Evolutionary conservation across 805 yeast genomes (phyloP).

Genomic region (Wickerhamiella shivajii): DNA sequence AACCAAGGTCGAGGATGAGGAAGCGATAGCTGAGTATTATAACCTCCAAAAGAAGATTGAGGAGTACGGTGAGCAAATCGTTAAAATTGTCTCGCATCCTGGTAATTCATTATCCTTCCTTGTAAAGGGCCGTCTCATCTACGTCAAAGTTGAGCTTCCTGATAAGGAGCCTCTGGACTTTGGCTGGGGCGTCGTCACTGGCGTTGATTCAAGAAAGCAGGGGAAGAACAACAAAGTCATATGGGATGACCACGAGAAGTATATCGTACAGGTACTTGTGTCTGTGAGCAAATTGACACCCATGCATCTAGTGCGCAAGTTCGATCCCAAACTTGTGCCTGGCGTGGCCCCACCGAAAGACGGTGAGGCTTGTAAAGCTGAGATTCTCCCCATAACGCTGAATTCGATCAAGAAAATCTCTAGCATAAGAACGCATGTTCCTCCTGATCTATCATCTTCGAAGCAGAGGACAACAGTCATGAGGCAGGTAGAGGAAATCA

Average conservation of each 20-base stretch:
- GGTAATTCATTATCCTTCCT: constrained; percentile 69
- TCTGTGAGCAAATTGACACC: constrained; percentile 63
- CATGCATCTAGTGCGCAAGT: constrained; percentile 58
- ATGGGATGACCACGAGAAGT: constrained; percentile 76
- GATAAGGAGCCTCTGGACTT: constrained; percentile 37
- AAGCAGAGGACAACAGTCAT: constrained; percentile 37
- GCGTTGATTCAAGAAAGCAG: constrained; percentile 49
- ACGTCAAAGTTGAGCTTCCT: constrained; percentile 35
- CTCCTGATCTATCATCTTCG: constrained; percentile 43
- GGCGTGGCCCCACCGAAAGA: constrained; percentile 71
- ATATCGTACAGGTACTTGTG: constrained; percentile 73
- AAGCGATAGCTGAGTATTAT: constrained; percentile 61
- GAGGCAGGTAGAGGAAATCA: constrained; percentile 67
- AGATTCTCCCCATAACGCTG: constrained; percentile 73
- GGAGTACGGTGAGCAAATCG: constrained; percentile 57
- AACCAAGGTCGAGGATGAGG: constrained; percentile 58
- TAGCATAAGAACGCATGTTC: constrained; percentile 66
- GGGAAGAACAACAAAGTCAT: constrained; percentile 37
- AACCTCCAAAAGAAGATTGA: constrained; percentile 62
- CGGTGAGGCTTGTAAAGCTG: constrained; percentile 58
- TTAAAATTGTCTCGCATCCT: constrained; percentile 81
- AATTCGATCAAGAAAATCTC: constrained; percentile 63
- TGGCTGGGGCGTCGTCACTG: constrained; percentile 93
- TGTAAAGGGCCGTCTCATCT: constrained; percentile 76
- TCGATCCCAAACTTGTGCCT: constrained; percentile 64